These are phyloP conservation scores for Cucurbita ficifolia DNA, from an alignment of 306 rosid species.

Conservation along the genomic window DNA sequence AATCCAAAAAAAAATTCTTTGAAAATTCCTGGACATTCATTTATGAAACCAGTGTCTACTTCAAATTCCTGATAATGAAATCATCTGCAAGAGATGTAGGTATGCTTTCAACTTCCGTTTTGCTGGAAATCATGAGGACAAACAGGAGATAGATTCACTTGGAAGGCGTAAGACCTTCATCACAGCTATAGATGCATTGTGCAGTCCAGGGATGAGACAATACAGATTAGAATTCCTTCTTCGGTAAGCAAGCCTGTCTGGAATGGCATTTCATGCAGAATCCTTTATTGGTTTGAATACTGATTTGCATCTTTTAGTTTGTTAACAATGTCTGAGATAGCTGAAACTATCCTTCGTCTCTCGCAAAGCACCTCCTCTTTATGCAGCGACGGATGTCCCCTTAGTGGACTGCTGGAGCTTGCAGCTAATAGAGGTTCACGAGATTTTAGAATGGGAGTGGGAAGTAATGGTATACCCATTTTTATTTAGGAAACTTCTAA, in stretches of 20 bases:
- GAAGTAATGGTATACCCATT: background rate
- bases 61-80: background rate
- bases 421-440: background rate
- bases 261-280: background rate
- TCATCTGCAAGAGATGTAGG: conserved; percentile 33
- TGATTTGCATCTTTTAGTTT: background rate
- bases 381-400: background rate
- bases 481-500: background rate
- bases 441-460: background rate
- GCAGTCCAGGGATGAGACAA: conserved; percentile 63
- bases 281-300: background rate
- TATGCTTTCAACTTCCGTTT: conserved; percentile 76
- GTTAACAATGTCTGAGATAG: background rate
- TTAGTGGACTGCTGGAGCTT: background rate
- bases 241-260: conserved; percentile 40
- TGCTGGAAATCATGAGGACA: conserved; percentile 60
- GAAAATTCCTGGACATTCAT: no score
- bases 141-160: conserved; percentile 32
- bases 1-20: background rate
- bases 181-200: conserved; percentile 78
- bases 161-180: conserved; percentile 72
- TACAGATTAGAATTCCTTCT: conserved; percentile 44
- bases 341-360: background rate
- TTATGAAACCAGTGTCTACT: background rate
- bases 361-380: background rate